A percentile compares a stretch with the other conserved stretches of the same genome.
Conservation (phyloP, 257 asterid species). For the Mentha longifolia region DNA sequence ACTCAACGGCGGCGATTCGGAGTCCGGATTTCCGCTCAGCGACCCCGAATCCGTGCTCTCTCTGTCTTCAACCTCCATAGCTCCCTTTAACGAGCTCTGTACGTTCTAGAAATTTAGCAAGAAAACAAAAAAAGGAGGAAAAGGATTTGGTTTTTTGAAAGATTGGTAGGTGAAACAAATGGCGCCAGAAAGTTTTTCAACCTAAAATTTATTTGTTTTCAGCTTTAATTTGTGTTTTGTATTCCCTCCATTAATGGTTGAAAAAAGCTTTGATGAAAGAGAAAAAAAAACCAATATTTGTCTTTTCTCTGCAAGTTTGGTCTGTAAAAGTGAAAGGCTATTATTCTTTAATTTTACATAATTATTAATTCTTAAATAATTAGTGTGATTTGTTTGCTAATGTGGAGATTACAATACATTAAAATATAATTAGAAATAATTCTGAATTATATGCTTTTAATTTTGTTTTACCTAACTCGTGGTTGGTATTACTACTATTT, state of each 20-base stretch:
- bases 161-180: constrained; percentile 45
- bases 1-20: constrained; percentile 54
- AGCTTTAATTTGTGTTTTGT: constrained; percentile 43
- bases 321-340: constrained; percentile 38
- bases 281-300: constrained; percentile 40
- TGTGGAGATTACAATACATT: constrained; percentile 39
- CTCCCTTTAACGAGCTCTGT: constrained; percentile 5
- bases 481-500: constrained; percentile 29
- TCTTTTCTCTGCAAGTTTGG: constrained; percentile 47
- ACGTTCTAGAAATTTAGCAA: not conserved
- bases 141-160: constrained; percentile 37
- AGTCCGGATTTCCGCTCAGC: constrained; percentile 50
- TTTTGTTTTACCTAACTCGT: constrained; percentile 30
- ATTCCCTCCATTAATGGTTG: constrained; percentile 76
- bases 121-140: not conserved
- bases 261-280: constrained; percentile 22
- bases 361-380: constrained; percentile 30
- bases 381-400: constrained; percentile 42
- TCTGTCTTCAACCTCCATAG: constrained; percentile 65
- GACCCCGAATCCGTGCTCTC: constrained; percentile 81
- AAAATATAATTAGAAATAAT: constrained; percentile 25
- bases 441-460: constrained; percentile 5
- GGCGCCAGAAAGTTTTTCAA: constrained; percentile 60
- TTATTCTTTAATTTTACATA: constrained; percentile 24
- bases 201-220: constrained; percentile 29